phyloP scores from a whole-genome alignment of 345 rosid genomes.

The Syzygium jambos region DNA sequence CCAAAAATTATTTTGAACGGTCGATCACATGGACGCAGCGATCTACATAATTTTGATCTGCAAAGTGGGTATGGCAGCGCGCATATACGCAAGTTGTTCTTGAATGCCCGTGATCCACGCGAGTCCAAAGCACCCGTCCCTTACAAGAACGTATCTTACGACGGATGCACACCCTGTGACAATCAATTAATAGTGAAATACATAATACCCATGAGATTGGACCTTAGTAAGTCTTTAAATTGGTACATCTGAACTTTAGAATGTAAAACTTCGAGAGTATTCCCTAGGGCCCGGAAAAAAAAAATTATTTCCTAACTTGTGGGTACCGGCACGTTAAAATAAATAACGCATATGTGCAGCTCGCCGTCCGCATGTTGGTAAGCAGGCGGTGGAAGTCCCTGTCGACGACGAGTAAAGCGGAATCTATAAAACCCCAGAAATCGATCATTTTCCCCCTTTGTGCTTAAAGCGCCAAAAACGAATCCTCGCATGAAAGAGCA shows the following conservation, averaged over 20 bases:
- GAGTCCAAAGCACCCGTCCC: background rate
- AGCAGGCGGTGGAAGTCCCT: too few species aligned
- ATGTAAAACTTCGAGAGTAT: too few species aligned
- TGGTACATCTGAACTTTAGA: too few species aligned
- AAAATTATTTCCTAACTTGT: too few species aligned
- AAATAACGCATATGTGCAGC: too few species aligned
- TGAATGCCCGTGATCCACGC: background rate
- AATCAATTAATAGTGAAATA: background rate
- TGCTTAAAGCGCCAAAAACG: background rate
- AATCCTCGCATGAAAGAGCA: background rate
- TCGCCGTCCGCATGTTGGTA: too few species aligned
- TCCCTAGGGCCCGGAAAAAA: too few species aligned
- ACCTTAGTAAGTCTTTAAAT: too few species aligned
- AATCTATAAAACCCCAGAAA: background rate
- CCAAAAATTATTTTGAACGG: background rate
- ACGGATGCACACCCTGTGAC: fast-evolving
- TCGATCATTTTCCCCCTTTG: background rate
- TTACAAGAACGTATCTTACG: background rate
- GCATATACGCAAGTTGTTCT: background rate
- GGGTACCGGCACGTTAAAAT: too few species aligned
- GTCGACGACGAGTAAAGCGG: background rate
- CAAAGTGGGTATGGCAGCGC: background rate
- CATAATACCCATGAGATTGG: background rate
- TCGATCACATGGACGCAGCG: background rate
- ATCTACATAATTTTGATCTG: background rate